Percentiles rank a stretch among this genome's conserved stretches.
These are phyloP conservation scores for Syzygium aromaticum DNA, from an alignment of 345 rosid species.

Conservation along the genomic window DNA sequence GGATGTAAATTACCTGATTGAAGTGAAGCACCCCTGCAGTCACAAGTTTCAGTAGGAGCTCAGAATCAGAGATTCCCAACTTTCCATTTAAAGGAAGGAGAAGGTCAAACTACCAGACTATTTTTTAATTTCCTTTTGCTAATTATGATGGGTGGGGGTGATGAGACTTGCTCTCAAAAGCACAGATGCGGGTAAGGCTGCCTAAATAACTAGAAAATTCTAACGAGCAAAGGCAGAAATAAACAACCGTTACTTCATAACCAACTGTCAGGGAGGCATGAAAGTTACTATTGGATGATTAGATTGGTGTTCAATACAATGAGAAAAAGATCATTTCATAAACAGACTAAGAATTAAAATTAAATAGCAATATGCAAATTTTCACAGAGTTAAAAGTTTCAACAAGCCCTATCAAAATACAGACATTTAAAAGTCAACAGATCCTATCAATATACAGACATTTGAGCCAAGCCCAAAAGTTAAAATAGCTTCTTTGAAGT, in stretches of 20 bases:
- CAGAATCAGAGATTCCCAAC: neutral
- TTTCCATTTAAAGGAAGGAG: neutral
- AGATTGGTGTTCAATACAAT: neutral
- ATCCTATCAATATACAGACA: neutral
- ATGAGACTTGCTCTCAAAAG: neutral
- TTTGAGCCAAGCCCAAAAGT: neutral
- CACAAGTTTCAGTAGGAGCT: slow-evolving; percentile 22
- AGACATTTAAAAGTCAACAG: neutral
- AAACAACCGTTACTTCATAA: neutral
- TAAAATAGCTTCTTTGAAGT: neutral
- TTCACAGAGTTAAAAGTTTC: neutral
- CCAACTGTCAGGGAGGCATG: neutral
- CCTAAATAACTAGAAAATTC: neutral
- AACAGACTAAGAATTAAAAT: neutral
- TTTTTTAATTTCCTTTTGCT: neutral
- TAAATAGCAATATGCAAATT: neutral
- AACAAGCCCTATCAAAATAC: neutral
- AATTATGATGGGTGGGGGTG: neutral
- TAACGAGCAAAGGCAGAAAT: neutral
- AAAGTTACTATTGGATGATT: neutral
- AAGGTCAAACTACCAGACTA: neutral
- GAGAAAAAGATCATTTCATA: neutral
- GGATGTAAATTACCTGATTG: slow-evolving; percentile 79
- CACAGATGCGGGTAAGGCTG: neutral
- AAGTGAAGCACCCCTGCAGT: slow-evolving; percentile 73